phyloP scores from a whole-genome alignment of 768 basidiomycete species.

The Boletus rubroflammeus region DNA sequence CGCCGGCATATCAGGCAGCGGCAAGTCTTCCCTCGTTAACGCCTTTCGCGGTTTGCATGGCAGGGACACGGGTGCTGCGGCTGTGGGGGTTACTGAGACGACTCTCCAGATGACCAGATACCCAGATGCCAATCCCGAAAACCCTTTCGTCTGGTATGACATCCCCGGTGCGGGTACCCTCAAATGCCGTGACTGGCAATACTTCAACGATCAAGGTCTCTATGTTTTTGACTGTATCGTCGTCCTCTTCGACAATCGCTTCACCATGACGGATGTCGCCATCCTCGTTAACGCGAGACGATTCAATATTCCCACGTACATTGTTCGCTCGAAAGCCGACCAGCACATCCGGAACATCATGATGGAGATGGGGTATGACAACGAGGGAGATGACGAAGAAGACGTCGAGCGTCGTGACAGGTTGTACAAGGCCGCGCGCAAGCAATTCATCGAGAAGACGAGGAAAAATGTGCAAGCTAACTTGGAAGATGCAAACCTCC shows the following conservation, averaged over 20 bases:
- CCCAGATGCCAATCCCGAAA: slow-evolving; percentile 9
- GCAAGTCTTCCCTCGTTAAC: slow-evolving; percentile 38
- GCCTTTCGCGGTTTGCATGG: slow-evolving; percentile 32
- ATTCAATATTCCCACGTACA: slow-evolving; percentile 21
- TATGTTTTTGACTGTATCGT: slow-evolving; percentile 25
- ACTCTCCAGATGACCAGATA: slow-evolving; percentile 15
- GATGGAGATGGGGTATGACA: slow-evolving; percentile 18
- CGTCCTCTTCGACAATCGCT: slow-evolving; percentile 21
- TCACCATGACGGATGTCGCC: slow-evolving; percentile 21
- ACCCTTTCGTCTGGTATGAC: slow-evolving; percentile 23
- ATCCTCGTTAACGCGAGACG: slow-evolving; percentile 16
- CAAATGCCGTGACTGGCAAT: slow-evolving; percentile 19
- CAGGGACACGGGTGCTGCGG: slow-evolving; percentile 12
- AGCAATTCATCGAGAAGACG: slow-evolving; percentile 16
- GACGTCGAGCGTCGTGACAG: slow-evolving; percentile 8
- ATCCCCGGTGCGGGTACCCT: slow-evolving; percentile 21
- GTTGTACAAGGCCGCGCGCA: slow-evolving; percentile 9
- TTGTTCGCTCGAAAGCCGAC: slow-evolving; percentile 22
- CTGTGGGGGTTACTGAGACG: slow-evolving; percentile 19
- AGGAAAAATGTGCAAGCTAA: slow-evolving; percentile 15
- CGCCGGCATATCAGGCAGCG: slow-evolving; percentile 34
- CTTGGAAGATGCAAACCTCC: slow-evolving; percentile 21
- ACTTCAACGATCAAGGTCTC: slow-evolving; percentile 23
- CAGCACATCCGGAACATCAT: slow-evolving; percentile 22
- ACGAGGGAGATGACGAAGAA: slow-evolving; percentile 14